Conservation (phyloP, 495 filamentous ascomycete genomes). For the Penicillium flavigenum region DNA sequence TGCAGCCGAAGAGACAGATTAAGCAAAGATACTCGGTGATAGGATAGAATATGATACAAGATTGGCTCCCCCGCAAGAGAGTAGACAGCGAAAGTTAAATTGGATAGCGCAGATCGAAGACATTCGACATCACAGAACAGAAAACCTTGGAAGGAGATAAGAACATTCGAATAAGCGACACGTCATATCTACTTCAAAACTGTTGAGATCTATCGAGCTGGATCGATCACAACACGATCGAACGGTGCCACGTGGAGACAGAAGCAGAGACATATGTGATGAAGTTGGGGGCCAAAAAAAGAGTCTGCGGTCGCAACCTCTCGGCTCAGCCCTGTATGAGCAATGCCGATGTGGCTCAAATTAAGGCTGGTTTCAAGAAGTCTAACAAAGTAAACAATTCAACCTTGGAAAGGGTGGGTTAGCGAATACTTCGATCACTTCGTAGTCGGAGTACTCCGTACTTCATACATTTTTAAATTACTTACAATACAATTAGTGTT, state of each 20-base stretch:
- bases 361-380: background rate
- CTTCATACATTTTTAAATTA: background rate
- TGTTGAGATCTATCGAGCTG: slow-evolving; percentile 8
- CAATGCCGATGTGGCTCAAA: background rate
- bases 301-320: background rate
- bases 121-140: slow-evolving; percentile 1
- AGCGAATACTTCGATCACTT: background rate
- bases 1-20: background rate
- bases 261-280: background rate
- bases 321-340: slow-evolving; percentile 12
- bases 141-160: background rate
- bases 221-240: slow-evolving; percentile 9
- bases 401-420: background rate
- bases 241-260: slow-evolving; percentile 10
- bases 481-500: slow-evolving; percentile 3
- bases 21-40: slow-evolving; percentile 10
- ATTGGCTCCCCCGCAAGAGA: slow-evolving; percentile 8
- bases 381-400: background rate
- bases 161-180: slow-evolving; percentile 7
- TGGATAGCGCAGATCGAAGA: slow-evolving; percentile 12
- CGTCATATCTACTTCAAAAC: background rate
- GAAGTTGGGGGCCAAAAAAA: background rate
- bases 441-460: background rate
- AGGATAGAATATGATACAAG: background rate
- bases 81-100: background rate